These are phyloP conservation scores for Lagenaria siceraria DNA, from an alignment of 306 rosid genomes.

Conservation along the genomic window DNA sequence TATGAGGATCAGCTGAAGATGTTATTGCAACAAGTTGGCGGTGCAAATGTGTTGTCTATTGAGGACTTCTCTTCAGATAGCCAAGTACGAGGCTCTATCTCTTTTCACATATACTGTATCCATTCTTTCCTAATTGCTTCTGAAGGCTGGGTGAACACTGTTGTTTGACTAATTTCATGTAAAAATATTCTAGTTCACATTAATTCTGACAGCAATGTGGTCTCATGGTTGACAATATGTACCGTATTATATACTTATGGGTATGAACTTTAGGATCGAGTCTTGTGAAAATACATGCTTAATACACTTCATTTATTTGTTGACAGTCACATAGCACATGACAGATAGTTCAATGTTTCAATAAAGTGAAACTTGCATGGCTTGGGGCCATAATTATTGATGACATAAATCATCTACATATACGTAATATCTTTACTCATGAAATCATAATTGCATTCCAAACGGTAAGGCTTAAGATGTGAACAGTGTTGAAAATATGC, in stretches of 20 bases:
- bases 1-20: conserved; percentile 43
- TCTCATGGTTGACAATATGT: no score
- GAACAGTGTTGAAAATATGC: not conserved
- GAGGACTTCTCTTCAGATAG: conserved; percentile 44
- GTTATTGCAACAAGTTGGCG: conserved; percentile 57
- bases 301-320: not conserved
- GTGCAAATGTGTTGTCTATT: conserved; percentile 44
- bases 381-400: not conserved
- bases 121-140: not conserved
- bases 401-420: not conserved
- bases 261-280: not conserved
- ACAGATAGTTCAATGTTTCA: not conserved
- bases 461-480: not conserved
- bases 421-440: not conserved
- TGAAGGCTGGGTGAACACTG: not conserved
- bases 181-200: not conserved
- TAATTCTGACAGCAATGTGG: not conserved
- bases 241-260: not conserved
- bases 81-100: conserved; percentile 39
- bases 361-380: not conserved
- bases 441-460: not conserved
- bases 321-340: not conserved
- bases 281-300: not conserved
- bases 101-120: not conserved
- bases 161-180: not conserved